These are phyloP conservation scores for Populus simonii DNA, from an alignment of 345 rosid genomes.

Conservation along the genomic window DNA sequence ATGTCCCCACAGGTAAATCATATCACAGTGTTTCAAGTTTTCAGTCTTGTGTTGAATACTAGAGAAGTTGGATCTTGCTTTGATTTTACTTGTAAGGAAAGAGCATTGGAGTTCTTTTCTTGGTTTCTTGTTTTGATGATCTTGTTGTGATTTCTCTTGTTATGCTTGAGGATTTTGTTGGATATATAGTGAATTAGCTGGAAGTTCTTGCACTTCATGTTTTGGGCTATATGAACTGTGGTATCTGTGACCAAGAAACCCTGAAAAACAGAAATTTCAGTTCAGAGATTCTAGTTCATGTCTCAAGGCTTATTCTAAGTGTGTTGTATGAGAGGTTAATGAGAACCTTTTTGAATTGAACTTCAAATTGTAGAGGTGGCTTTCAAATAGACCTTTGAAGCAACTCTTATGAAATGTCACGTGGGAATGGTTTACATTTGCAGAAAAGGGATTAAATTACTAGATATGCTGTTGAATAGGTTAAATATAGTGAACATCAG, in stretches of 20 bases:
- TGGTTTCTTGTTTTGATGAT: background rate
- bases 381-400: too few species aligned
- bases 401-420: background rate
- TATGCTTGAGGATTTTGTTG: background rate
- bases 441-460: background rate
- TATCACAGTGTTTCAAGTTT: background rate
- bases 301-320: too few species aligned
- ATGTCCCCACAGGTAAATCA: slow-evolving; percentile 79
- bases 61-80: background rate
- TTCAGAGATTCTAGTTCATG: too few species aligned
- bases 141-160: background rate
- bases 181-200: background rate
- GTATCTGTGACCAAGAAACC: too few species aligned
- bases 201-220: too few species aligned
- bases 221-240: too few species aligned
- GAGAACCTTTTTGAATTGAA: too few species aligned
- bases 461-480: background rate
- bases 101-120: background rate
- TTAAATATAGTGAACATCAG: background rate
- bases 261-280: too few species aligned
- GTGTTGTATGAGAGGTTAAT: too few species aligned
- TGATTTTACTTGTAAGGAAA: background rate
- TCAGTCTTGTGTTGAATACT: background rate
- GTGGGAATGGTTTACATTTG: background rate
- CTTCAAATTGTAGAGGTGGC: background rate